Evolutionary conservation across 805 yeast species (phyloP), one percentile per base, ranked within the genome.

Genomic region (Citeromyces matritensis): DNA sequence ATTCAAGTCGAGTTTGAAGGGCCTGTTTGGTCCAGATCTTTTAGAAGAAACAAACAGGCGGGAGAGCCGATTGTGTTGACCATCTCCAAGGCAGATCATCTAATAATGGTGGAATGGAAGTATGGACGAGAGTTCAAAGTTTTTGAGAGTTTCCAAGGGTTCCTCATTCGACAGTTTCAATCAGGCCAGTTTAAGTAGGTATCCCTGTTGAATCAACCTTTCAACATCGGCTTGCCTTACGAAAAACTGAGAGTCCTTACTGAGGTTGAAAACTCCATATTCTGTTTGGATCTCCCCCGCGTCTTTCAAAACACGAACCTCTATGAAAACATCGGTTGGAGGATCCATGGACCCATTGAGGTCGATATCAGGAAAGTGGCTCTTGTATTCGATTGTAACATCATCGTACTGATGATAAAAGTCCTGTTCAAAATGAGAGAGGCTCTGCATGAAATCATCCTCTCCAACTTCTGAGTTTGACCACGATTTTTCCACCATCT

Each of bases 281-380:
- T 88, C 98, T 0, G 98, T 91, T 47, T 86, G 95, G 24, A 88
- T 84, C 48, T 91, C 97, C 2, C 98, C 98, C 0, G 94, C 96
- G 44, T 88, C 94, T 48, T 80, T 80, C 32, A 88, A 54, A 6
- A 88, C 97, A 35, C 98, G 60, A 4, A 91, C 97, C 45, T 88
- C 98, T 7, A 88, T 81, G 43, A 88, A 91, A 19, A 91, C 80
- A 41, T 84, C 93, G 24, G 68, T 69, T 1, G 98, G 97, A 0
- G 98, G 98, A 14, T 69, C 81, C 41, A 91, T 47, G n/a, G 82
- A 73, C 0, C 96, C 97, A 19, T 88, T 71, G 15, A 91, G 55
- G 45, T 91, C 98, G 11, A 88, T 55, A 40, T 85, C 95, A 0
- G 82, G 67, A 54, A 83, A 72, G 4, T 69, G 68, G 7, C 91